Evolutionary conservation across 2,329 filamentous ascomycete genomes (phyloP), one percentile per base, ranked within the genome.

Genomic region (Venturia aucupariae): DNA sequence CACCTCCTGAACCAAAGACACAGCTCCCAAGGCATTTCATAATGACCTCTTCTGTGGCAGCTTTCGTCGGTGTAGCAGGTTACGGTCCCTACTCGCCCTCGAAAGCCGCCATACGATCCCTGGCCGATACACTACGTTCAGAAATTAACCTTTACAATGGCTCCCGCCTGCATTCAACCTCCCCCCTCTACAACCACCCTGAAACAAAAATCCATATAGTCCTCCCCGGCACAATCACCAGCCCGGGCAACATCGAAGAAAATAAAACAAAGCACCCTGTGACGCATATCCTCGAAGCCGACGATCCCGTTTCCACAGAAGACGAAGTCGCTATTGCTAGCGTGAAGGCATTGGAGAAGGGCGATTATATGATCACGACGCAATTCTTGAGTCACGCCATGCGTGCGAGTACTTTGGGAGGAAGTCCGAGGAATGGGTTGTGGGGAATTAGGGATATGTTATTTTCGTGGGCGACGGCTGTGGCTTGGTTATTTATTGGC

Each of bases 71-170:
- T 15, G 75, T 96, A 41, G 84, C 87, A 15, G 94, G 94, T 32
- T 99, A 99, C 75, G 82, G 81, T 0, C 84, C 90, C 0, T 99
- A 99, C 75, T 84, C 86, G 0, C 90, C 93, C 3, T 82, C 88
- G 64, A 99, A 99, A 78, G 87, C 87, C 63, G 94, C 94, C 1
- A 81, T 99, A 68, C 86, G 91, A 65, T 88, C 86, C 19, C 81
- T 99, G 17, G 89, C 89, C 63, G 94, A 99, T 73, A 88, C 87
- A 0, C 80, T 99, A 61, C 86, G 85, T 27, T 90, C 93, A 72
- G 94, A 99, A 77, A 79, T 95, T 54, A 81, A 91, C 70, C 79
- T 97, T 62, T 99, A 97, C 79, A 92, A 92, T 55, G 88, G 84
- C 54, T 80, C 82, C 24, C 77, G 81, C 11, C 74, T 74, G 41